Evolutionary conservation across 164 flowering plant genomes (phyloP).

Genomic region (Liquidambar formosana): DNA sequence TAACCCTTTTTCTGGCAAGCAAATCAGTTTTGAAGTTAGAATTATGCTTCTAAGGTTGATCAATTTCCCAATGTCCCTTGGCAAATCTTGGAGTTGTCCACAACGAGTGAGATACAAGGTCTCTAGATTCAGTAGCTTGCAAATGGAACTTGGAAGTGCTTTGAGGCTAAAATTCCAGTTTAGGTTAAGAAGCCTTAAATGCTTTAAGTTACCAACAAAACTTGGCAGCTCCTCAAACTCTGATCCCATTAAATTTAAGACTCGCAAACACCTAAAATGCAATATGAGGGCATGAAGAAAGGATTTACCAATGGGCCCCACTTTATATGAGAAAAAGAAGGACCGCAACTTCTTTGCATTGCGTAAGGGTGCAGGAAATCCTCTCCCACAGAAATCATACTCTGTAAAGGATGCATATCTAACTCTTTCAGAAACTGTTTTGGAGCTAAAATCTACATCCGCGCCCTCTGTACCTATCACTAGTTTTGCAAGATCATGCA

Average conservation of each 20-base stretch:
- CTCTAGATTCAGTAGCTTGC: neutral
- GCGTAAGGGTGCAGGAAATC: no score
- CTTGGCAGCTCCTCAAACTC: no score
- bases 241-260: no score
- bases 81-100: neutral
- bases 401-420: no score
- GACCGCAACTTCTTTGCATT: no score
- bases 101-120: neutral
- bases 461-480: neutral
- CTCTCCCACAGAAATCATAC: no score
- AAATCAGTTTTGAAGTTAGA: neutral
- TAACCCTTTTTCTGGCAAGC: neutral
- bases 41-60: no score
- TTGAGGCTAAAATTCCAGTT: neutral
- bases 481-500: neutral
- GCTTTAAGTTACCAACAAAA: neutral
- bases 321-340: no score
- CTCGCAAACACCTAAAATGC: no score
- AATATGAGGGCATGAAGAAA: no score
- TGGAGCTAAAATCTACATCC: no score
- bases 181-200: neutral
- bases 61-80: neutral
- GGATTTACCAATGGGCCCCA: no score
- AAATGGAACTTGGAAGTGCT: neutral
- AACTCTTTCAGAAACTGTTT: neutral